These are phyloP conservation scores for Cicer pinnatifidum DNA, from an alignment of 306 rosid genomes.

Conservation along the genomic window DNA sequence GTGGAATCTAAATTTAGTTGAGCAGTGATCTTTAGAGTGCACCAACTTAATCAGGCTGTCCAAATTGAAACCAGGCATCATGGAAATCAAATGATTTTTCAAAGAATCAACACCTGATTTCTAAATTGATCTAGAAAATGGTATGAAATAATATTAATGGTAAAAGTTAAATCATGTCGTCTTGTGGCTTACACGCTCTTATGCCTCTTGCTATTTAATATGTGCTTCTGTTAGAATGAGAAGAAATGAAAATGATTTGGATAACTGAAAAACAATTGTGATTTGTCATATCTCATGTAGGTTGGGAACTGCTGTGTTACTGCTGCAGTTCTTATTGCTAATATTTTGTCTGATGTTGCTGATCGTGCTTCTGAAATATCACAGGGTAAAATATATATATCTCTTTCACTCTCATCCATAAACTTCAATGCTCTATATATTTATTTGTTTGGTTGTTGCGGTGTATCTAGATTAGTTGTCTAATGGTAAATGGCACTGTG, in stretches of 20 bases:
- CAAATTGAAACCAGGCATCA: background rate
- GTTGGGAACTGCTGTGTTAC: slow-evolving; percentile 84
- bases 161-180: slow-evolving; percentile 5
- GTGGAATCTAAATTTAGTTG: background rate
- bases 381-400: slow-evolving; percentile 55
- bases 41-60: background rate
- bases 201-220: slow-evolving; percentile 20
- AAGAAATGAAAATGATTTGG: slow-evolving; percentile 34
- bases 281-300: slow-evolving; percentile 53
- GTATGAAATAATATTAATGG: background rate
- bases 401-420: slow-evolving; percentile 8
- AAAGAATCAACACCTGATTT: background rate
- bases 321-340: slow-evolving; percentile 81
- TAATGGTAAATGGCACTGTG: slow-evolving; percentile 43
- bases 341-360: slow-evolving; percentile 74
- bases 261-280: slow-evolving; percentile 37
- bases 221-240: slow-evolving; percentile 26
- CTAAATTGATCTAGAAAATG: slow-evolving; percentile 11
- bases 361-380: slow-evolving; percentile 62
- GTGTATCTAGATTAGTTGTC: slow-evolving; percentile 31
- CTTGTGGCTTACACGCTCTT: background rate
- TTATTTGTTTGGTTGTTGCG: slow-evolving; percentile 1
- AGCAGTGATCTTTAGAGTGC: background rate
- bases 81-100: slow-evolving; percentile 8
- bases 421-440: slow-evolving; percentile 14